Evolutionary conservation across 2,329 filamentous ascomycete species (phyloP).

Genomic region (Magnaporthiopsis incrustans): DNA sequence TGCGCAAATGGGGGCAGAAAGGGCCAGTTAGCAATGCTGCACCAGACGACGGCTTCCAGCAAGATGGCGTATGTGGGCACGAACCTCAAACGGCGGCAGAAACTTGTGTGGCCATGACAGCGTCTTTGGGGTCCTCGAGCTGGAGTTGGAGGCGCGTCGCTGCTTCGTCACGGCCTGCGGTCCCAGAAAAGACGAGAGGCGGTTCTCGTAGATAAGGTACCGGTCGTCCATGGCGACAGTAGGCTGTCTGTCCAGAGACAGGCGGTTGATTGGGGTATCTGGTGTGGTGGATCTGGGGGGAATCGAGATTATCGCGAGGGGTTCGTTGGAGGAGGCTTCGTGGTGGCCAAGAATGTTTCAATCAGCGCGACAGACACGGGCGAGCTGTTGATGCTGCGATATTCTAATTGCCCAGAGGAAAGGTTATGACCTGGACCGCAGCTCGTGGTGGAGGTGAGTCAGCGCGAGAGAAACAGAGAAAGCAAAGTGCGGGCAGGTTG

Average conservation of each 20-base stretch:
- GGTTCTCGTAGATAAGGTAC: conserved; percentile 62
- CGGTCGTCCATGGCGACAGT: conserved; percentile 31
- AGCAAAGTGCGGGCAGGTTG: neutral
- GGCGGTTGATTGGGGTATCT: neutral
- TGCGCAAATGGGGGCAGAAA: conserved; percentile 26
- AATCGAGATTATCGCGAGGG: neutral
- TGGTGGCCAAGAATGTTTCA: neutral
- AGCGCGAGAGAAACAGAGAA: neutral
- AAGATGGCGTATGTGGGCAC: conserved; percentile 21
- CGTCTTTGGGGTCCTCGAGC: conserved; percentile 47
- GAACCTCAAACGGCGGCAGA: conserved; percentile 57
- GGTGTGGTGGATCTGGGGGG: neutral
- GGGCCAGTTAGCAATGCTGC: conserved; percentile 11
- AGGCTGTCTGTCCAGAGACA: conserved; percentile 12
- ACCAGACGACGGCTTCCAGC: conserved; percentile 21
- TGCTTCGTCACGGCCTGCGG: conserved; percentile 52
- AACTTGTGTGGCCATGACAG: conserved; percentile 72
- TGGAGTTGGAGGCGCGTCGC: conserved; percentile 58
- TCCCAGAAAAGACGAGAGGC: conserved; percentile 71
- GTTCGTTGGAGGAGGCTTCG: neutral
- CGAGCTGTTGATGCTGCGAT: neutral
- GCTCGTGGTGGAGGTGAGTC: neutral
- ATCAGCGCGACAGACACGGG: neutral
- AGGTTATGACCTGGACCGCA: neutral
- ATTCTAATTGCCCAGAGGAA: neutral